Evolutionary conservation across 1,284 basidiomycete genomes (phyloP).

Genomic region (Coniophora puteana): DNA sequence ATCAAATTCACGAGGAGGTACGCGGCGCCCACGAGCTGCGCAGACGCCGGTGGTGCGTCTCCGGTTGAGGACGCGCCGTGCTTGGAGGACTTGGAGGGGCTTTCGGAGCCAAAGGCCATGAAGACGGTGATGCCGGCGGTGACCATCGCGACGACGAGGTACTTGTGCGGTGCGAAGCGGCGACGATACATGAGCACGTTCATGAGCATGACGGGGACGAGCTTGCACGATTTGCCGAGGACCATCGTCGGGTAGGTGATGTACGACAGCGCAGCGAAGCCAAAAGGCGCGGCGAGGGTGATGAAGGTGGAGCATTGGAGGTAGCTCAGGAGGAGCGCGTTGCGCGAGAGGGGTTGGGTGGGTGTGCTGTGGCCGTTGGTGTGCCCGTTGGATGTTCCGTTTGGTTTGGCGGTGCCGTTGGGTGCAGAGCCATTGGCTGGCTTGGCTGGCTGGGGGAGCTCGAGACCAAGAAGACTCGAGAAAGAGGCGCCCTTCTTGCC

Average conservation of each 20-base stretch:
- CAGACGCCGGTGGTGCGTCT: constrained; percentile 36
- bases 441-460: constrained; percentile 18
- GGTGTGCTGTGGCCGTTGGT: constrained; percentile 20
- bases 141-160: constrained; percentile 89
- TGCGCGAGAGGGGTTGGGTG: constrained; percentile 39
- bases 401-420: constrained; percentile 22
- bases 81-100: constrained; percentile 40
- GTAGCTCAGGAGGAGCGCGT: constrained; percentile 64
- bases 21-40: constrained; percentile 60
- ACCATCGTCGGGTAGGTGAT: constrained; percentile 99
- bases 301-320: constrained; percentile 87
- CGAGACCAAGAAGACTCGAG: constrained; percentile 55
- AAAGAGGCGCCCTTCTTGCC: constrained; percentile 51
- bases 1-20: constrained; percentile 85
- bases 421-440: constrained; percentile 11
- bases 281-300: constrained; percentile 90
- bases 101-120: constrained; percentile 81
- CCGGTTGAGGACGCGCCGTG: no score
- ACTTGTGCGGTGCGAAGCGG: constrained; percentile 90
- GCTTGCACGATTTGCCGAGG: constrained; percentile 97
- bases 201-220: constrained; percentile 95
- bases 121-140: constrained; percentile 93
- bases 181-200: constrained; percentile 89
- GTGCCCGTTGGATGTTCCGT: constrained; percentile 19
- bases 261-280: constrained; percentile 91